phyloP scores from a whole-genome alignment of 495 filamentous ascomycete genomes.

The Xylaria grammica region DNA sequence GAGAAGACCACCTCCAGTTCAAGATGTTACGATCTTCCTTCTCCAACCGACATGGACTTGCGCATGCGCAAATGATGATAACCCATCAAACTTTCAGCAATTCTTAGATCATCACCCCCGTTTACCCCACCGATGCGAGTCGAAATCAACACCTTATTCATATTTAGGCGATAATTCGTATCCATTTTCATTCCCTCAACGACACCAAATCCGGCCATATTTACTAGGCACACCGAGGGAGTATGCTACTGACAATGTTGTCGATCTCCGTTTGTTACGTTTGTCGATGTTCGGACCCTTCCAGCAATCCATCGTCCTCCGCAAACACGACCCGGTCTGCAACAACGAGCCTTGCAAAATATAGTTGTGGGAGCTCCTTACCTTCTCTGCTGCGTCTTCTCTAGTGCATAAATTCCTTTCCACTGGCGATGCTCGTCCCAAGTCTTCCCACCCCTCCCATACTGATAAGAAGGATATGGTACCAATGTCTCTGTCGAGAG shows the following conservation, averaged over 20 bases:
- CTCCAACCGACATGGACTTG: not conserved
- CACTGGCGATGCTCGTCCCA: not conserved
- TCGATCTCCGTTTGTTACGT: not conserved
- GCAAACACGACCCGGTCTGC: not conserved
- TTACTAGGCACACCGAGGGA: not conserved
- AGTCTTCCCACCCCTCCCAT: not conserved
- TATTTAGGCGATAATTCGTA: not conserved
- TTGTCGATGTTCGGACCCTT: not conserved
- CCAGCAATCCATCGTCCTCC: not conserved
- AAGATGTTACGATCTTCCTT: not conserved
- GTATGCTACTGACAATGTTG: slow-evolving; percentile 1
- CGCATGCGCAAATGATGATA: slow-evolving; percentile 6
- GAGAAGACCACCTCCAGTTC: not conserved
- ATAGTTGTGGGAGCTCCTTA: not conserved
- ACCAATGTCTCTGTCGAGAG: slow-evolving; percentile 11
- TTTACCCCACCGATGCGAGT: slow-evolving; percentile 6
- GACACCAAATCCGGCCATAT: not conserved
- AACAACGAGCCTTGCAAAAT: not conserved
- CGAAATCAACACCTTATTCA: not conserved
- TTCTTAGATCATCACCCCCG: not conserved
- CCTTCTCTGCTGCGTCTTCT: not conserved
- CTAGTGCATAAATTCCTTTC: slow-evolving; percentile 11
- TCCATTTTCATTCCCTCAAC: not conserved
- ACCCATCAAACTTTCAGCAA: not conserved
- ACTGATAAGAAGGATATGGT: slow-evolving; percentile 15